Percentiles rank a stretch among this genome's conserved stretches.
These are phyloP conservation scores for Aspergillus brasiliensis DNA, from an alignment of 2,329 filamentous ascomycete species.

Conservation along the genomic window DNA sequence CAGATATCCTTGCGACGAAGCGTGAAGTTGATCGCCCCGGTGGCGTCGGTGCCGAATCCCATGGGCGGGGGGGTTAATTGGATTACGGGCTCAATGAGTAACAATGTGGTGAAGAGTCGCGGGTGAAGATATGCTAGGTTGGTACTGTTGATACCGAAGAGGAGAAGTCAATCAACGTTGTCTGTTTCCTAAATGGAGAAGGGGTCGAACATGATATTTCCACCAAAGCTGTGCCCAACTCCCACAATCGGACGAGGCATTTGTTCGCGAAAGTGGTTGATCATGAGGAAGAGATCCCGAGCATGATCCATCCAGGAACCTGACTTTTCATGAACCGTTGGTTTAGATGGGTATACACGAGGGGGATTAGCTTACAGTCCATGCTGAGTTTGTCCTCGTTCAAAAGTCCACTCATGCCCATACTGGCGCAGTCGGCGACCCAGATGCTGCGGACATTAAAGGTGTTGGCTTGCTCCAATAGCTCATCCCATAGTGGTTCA, in stretches of 20 bases:
- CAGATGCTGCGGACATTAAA: conserved; percentile 13
- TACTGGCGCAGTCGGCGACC: background rate
- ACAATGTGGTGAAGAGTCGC: conserved; percentile 8
- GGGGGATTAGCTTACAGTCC: background rate
- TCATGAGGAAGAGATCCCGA: conserved; percentile 12
- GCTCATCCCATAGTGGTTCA: conserved; percentile 11
- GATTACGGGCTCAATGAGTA: conserved; percentile 17
- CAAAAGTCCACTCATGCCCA: conserved; percentile 1
- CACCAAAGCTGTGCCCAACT: conserved; percentile 22
- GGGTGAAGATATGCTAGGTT: conserved; percentile 8
- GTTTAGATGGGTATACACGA: background rate
- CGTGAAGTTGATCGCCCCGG: conserved; percentile 2
- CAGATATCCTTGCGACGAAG: conserved; percentile 14
- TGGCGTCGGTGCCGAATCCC: conserved; percentile 1
- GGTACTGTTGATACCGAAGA: background rate
- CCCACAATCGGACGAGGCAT: conserved; percentile 18
- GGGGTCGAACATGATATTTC: background rate
- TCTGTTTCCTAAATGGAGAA: background rate
- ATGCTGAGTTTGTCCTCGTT: conserved; percentile 14
- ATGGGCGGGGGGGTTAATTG: conserved; percentile 1
- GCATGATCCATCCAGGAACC: conserved; percentile 16
- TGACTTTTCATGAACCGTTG: background rate
- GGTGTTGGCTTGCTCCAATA: conserved; percentile 3
- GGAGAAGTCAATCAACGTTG: background rate
- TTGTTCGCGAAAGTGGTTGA: conserved; percentile 15